A percentile compares a stretch with the other conserved stretches of the same genome.
Evolutionary conservation across 768 basidiomycete genomes (phyloP).

Genomic region (Russula ochroleuca): DNA sequence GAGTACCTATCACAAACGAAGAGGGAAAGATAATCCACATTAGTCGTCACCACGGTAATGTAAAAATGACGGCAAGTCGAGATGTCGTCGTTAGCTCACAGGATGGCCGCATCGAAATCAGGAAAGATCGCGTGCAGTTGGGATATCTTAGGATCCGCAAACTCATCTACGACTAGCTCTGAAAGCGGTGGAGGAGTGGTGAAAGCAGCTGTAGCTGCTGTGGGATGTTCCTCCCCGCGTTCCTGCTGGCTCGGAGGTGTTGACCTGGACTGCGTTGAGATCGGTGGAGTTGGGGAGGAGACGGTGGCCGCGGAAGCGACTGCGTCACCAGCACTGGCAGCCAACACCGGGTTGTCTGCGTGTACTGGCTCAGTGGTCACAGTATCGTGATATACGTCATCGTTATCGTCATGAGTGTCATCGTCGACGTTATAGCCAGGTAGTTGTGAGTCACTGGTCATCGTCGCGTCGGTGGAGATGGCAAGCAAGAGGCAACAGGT

Average conservation of each 20-base stretch:
- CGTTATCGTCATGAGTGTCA: constrained; percentile 1
- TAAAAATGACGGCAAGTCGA: neutral
- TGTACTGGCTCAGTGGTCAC: neutral
- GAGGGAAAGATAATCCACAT: neutral
- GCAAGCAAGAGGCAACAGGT: neutral
- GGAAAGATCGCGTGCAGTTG: constrained; percentile 27
- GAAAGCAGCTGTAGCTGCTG: neutral
- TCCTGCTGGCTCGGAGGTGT: neutral
- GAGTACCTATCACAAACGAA: constrained; percentile 4
- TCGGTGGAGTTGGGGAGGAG: neutral
- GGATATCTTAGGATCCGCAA: constrained; percentile 26
- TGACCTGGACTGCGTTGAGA: neutral
- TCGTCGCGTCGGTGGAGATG: constrained; percentile 2
- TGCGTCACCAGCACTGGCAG: neutral
- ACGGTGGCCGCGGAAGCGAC: neutral
- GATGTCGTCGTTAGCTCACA: constrained; percentile 8
- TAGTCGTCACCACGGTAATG: neutral
- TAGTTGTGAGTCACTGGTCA: constrained; percentile 7
- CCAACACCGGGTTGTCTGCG: neutral
- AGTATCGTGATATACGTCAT: neutral
- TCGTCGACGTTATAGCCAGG: constrained; percentile 23
- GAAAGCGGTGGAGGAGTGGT: neutral
- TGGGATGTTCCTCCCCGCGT: neutral
- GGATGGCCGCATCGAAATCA: constrained; percentile 25
- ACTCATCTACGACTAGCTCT: constrained; percentile 20